Evolutionary conservation across 2,329 filamentous ascomycete genomes (phyloP).

Genomic region (Volutella citrinella): DNA sequence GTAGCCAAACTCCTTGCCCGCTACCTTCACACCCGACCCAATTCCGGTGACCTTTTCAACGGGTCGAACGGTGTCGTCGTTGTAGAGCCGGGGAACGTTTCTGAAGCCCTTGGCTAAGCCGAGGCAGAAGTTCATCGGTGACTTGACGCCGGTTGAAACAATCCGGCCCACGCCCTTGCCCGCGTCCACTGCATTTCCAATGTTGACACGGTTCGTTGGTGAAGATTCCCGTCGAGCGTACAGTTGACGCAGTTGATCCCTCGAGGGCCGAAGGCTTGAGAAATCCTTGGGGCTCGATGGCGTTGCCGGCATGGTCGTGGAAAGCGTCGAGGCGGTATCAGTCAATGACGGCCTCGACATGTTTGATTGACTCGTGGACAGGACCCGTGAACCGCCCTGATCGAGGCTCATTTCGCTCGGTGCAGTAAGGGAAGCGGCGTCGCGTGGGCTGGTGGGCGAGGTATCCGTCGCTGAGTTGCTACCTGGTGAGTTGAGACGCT

Average conservation of each 20-base stretch:
- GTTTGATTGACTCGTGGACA: conserved; percentile 16
- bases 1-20: conserved; percentile 73
- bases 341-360: conserved; percentile 18
- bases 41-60: conserved; percentile 76
- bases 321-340: conserved; percentile 18
- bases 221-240: conserved; percentile 16
- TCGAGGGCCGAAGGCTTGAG: conserved; percentile 12
- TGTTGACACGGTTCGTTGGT: conserved; percentile 22
- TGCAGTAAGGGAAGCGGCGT: conserved; percentile 5
- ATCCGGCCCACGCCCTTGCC: conserved; percentile 69
- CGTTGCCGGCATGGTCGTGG: conserved; percentile 11
- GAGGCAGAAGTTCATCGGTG: conserved; percentile 81
- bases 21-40: conserved; percentile 71
- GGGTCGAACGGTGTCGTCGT: conserved; percentile 78
- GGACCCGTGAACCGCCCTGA: conserved; percentile 4
- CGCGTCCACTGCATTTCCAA: conserved; percentile 63
- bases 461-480: not conserved
- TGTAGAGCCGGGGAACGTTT: conserved; percentile 81
- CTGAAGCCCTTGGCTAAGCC: conserved; percentile 83
- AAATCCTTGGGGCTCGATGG: conserved; percentile 11
- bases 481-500: too few relatives aligned
- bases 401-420: conserved; percentile 10
- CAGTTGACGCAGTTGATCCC: conserved; percentile 15
- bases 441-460: too few relatives aligned
- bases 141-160: conserved; percentile 70